Percentiles rank a stretch among this genome's conserved stretches.
Evolutionary conservation across 2,329 filamentous ascomycete genomes (phyloP).

Genomic region (Fusarium pseudograminearum): DNA sequence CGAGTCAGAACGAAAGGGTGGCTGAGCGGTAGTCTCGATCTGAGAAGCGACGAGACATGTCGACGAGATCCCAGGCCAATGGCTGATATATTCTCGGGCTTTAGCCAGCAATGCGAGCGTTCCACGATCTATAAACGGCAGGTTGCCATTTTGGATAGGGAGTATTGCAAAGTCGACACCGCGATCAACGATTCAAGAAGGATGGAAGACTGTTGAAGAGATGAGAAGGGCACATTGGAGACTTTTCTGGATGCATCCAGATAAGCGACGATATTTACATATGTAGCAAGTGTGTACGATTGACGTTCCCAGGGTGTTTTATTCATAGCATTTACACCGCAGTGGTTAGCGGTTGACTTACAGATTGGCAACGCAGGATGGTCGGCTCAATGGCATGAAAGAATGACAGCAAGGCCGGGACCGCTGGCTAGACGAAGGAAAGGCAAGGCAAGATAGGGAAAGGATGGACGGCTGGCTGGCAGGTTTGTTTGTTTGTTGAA

Average conservation of each 20-base stretch:
- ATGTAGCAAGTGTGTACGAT: conserved; percentile 47
- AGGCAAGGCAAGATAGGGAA: neutral
- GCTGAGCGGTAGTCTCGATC: conserved; percentile 52
- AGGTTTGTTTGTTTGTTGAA: conserved; percentile 29
- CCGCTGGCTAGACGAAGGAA: conserved; percentile 12
- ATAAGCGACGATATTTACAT: conserved; percentile 27
- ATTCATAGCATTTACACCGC: conserved; percentile 40
- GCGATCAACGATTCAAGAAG: conserved; percentile 25
- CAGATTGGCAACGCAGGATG: conserved; percentile 41
- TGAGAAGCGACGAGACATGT: conserved; percentile 35
- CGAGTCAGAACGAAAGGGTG: conserved; percentile 72
- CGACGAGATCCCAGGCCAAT: neutral
- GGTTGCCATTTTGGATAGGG: conserved; percentile 45
- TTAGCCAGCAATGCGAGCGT: neutral
- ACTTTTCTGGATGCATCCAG: conserved; percentile 45
- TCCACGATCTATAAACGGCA: conserved; percentile 30
- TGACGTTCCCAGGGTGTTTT: conserved; percentile 30
- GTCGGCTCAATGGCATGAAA: conserved; percentile 25
- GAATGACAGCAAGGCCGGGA: conserved; percentile 33
- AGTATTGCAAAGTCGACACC: conserved; percentile 14
- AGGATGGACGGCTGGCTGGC: conserved; percentile 16
- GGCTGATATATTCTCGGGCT: conserved; percentile 3
- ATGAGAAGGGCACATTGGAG: conserved; percentile 36
- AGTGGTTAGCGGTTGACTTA: conserved; percentile 32
- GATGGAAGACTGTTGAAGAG: conserved; percentile 19